phyloP scores from a whole-genome alignment of 139 green algal genomes.

The Micractinium conductrix region DNA sequence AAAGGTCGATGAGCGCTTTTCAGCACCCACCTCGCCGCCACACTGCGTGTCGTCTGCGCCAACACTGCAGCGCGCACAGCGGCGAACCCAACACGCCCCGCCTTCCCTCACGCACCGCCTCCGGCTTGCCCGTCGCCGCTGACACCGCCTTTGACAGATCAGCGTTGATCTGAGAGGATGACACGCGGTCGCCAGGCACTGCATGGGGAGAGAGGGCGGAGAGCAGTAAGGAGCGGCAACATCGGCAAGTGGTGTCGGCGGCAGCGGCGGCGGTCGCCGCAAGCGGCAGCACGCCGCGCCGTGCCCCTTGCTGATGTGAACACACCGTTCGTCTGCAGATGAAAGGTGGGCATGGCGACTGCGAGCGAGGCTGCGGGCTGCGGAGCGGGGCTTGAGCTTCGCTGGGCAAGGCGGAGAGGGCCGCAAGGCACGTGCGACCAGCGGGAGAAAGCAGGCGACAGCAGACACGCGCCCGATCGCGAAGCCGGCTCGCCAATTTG shows the following conservation, averaged over 20 bases:
- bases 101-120: conserved; percentile 25
- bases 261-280: too few species aligned
- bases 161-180: conserved; percentile 44
- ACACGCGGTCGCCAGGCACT: conserved; percentile 57
- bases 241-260: neutral
- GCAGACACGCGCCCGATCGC: neutral
- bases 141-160: conserved; percentile 55
- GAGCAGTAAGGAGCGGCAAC: neutral
- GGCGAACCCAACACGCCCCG: too few species aligned
- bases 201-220: neutral
- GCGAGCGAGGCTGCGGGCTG: too few species aligned
- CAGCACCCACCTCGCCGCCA: too few species aligned
- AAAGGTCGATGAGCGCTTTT: too few species aligned
- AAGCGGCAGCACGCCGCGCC: neutral
- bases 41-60: too few species aligned
- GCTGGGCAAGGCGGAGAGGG: too few species aligned
- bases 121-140: conserved; percentile 55
- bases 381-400: too few species aligned
- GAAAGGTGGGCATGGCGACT: conserved; percentile 31
- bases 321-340: conserved; percentile 34
- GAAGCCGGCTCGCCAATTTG: neutral
- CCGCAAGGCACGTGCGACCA: neutral
- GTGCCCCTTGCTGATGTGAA: neutral
- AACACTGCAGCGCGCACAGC: too few species aligned
- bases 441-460: neutral